Conservation (phyloP, 805 yeast genomes). For the Lipomyces yamadae region DNA sequence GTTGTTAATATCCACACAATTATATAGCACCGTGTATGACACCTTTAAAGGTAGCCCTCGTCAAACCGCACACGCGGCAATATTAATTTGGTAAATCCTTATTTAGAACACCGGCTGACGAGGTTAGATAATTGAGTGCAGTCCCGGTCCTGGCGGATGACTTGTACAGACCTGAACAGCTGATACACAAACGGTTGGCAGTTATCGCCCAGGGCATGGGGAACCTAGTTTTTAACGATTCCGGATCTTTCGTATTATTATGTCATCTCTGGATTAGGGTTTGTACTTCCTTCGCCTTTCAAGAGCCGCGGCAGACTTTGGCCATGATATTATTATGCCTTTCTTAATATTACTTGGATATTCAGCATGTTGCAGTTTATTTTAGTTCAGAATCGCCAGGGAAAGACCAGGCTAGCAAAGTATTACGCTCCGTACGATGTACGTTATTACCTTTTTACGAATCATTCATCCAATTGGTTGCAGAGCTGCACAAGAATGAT, state of each 20-base stretch:
- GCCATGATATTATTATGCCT: background rate
- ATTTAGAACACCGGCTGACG: background rate
- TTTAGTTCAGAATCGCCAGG: conserved; percentile 86
- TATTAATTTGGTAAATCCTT: background rate
- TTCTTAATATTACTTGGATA: background rate
- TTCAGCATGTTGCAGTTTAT: conserved; percentile 64
- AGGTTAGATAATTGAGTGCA: background rate
- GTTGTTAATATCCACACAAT: background rate
- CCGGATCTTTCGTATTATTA: background rate
- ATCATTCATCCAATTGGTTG: conserved; percentile 12
- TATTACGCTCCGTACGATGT: conserved; percentile 64
- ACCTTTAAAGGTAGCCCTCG: background rate
- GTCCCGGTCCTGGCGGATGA: too few species aligned
- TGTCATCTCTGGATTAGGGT: background rate
- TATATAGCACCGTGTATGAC: background rate
- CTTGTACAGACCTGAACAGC: background rate
- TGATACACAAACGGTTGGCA: background rate
- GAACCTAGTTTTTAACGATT: background rate
- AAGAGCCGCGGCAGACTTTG: background rate
- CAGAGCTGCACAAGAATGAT: background rate
- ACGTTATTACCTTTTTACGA: conserved; percentile 33
- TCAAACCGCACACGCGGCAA: background rate
- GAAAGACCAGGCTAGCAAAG: conserved; percentile 83
- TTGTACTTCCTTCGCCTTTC: background rate
- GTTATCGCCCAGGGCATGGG: background rate